Evolutionary conservation across 805 yeast species (phyloP).

Genomic region (Zygoascus ofunaensis): DNA sequence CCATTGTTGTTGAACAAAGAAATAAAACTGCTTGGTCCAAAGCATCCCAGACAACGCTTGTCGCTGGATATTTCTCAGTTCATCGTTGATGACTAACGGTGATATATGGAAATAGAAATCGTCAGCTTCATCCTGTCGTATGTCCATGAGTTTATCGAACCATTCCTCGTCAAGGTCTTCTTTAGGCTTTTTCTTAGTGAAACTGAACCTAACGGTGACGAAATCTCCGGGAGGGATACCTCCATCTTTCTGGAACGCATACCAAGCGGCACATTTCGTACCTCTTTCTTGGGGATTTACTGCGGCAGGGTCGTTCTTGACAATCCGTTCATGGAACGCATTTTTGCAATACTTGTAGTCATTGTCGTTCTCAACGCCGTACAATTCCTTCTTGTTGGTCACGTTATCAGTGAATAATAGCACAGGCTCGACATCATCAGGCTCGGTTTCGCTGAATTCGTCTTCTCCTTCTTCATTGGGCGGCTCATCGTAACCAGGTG

Average conservation of each 20-base stretch:
- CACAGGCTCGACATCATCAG: slow-evolving; percentile 60
- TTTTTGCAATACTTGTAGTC: slow-evolving; percentile 55
- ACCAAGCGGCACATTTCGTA: slow-evolving; percentile 82
- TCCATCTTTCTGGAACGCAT: slow-evolving; percentile 62
- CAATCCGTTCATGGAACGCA: slow-evolving; percentile 79
- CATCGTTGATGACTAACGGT: slow-evolving; percentile 75
- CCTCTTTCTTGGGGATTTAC: slow-evolving; percentile 66
- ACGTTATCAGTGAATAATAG: slow-evolving; percentile 84
- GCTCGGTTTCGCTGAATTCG: slow-evolving; percentile 18
- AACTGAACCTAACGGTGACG: slow-evolving; percentile 73
- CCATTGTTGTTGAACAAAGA: slow-evolving; percentile 82
- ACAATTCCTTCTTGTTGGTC: slow-evolving; percentile 63
- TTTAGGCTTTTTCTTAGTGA: slow-evolving; percentile 34
- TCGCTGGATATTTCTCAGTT: slow-evolving; percentile 73
- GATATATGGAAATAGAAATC: slow-evolving; percentile 84
- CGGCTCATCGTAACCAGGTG: slow-evolving; percentile 51
- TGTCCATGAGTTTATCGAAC: slow-evolving; percentile 58
- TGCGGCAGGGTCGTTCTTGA: slow-evolving; percentile 48
- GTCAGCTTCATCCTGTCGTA: slow-evolving; percentile 81
- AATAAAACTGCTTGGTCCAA: slow-evolving; percentile 90
- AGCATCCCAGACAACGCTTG: slow-evolving; percentile 91
- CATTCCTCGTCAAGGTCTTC: slow-evolving; percentile 55
- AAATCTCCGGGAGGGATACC: slow-evolving; percentile 82
- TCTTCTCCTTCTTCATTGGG: not conserved
- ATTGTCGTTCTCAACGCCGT: slow-evolving; percentile 44